Base-by-base conservation (phyloP, 495 filamentous ascomycete species). In the Apodospora peruviana region DNA sequence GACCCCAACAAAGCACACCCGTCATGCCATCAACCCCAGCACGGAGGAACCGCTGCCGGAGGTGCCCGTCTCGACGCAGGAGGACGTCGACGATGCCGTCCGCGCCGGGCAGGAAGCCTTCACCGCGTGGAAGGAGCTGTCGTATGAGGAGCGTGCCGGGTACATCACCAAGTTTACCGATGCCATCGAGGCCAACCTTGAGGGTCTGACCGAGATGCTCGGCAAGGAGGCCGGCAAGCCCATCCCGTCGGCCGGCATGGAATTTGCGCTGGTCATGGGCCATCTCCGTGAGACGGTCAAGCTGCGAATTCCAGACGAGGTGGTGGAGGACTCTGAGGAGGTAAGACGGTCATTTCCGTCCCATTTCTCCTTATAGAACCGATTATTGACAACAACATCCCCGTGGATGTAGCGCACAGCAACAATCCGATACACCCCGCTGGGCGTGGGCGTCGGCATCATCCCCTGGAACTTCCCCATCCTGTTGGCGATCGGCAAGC, bases 401-500 rank as follows among this genome's bases (percentile, higher is more conserved):
- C 37, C 2, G 17, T 14, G 5, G 0, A 8, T 17, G 5, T 11
- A 48, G 47, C 52, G 61, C 21, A 66, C 58, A 42, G 64, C 73
- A 39, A 57, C 74, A 24, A 65, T 68, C 5, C 71, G 70, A 0
- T 66, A 78, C 52, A 55, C 53, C 14, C 77, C 79, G 1, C 58
- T 81, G 29, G 79, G 79, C 17, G 71, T 81, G 5, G 66, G 65
- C 10, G 75, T 57, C 14, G 79, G 66, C 32, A 79, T 82, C 36
- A 58, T 71, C 10, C 81, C 82, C 0, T 85, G 80, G 77, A 85
- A 84, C 71, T 83, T 73, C 51, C 79, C 80, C 20, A 36, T 81
- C 8, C 63, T 80, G 20, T 66, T 83, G 1, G 69, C 73, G 0
- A 53, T 68, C n/a, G 68, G 73, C 32, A 83, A 83, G 58, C 65